Conservation (phyloP, 2,329 filamentous ascomycete species). For the Teratosphaeria destructans region DNA sequence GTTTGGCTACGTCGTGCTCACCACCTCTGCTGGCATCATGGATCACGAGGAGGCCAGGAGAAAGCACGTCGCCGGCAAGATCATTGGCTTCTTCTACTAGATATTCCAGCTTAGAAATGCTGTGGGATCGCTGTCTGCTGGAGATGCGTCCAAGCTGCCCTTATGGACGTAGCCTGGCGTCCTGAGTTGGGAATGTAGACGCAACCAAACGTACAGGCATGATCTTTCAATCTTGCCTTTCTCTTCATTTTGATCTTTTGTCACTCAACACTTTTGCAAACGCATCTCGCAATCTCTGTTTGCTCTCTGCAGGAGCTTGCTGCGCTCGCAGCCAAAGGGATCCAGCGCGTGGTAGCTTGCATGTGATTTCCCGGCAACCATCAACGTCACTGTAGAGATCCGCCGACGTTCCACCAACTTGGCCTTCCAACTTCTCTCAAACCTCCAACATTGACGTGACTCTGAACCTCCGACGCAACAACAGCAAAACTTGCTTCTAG, state of each 20-base stretch:
- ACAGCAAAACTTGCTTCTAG: not conserved
- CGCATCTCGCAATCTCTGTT: not conserved
- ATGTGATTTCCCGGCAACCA: not conserved
- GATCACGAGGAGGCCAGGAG: slow-evolving; percentile 99
- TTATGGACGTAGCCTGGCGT: not conserved
- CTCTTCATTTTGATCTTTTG: not conserved
- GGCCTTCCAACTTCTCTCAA: not conserved
- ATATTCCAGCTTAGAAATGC: not conserved
- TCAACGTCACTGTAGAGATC: not conserved
- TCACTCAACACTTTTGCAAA: not conserved
- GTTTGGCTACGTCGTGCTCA: slow-evolving; percentile 98
- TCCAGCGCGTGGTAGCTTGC: not conserved
- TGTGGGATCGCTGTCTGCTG: not conserved
- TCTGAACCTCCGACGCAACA: not conserved
- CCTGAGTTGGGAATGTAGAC: not conserved
- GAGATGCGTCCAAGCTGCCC: not conserved
- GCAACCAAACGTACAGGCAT: not conserved
- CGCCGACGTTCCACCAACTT: not conserved
- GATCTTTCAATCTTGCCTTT: not conserved
- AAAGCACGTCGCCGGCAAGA: slow-evolving; percentile 99
- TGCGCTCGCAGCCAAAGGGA: not conserved
- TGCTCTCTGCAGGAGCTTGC: not conserved
- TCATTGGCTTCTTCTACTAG: slow-evolving; percentile 98
- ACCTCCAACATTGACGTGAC: not conserved
- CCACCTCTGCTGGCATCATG: slow-evolving; percentile 99